These are phyloP conservation scores for Salinomyces thailandicus DNA, from an alignment of 2,329 filamentous ascomycete genomes.

Conservation along the genomic window DNA sequence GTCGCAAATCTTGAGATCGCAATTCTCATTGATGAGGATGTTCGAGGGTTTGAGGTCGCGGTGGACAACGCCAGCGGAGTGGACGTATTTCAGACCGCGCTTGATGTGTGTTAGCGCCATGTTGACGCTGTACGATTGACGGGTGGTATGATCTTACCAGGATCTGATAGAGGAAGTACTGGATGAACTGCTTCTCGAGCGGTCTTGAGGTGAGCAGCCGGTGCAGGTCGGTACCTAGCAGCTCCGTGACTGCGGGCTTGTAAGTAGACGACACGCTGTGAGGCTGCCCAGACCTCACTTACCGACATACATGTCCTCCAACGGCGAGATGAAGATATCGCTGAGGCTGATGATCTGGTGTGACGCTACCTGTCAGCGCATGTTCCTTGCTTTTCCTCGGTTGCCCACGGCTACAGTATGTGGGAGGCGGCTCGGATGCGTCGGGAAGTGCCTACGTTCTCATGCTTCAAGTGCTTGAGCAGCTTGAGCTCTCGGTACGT, in stretches of 20 bases:
- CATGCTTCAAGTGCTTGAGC: conserved; percentile 89
- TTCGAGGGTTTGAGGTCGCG: conserved; percentile 97
- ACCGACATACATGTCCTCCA: conserved; percentile 79
- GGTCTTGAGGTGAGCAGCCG: conserved; percentile 88
- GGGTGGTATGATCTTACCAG: conserved; percentile 57
- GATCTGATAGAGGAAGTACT: conserved; percentile 99
- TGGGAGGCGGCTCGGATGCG: no score
- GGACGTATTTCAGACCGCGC: conserved; percentile 97
- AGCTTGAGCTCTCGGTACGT: conserved; percentile 97
- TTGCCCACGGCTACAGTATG: no score
- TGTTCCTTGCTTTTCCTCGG: neutral
- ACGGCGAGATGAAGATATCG: conserved; percentile 98
- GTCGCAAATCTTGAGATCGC: conserved; percentile 98
- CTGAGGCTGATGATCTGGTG: conserved; percentile 81
- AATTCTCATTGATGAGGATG: conserved; percentile 99
- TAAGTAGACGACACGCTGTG: conserved; percentile 17
- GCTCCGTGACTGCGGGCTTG: conserved; percentile 96
- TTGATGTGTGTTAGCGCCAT: conserved; percentile 29
- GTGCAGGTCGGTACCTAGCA: conserved; percentile 93
- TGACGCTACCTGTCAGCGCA: conserved; percentile 6
- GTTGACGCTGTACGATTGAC: neutral
- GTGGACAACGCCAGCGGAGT: conserved; percentile 95
- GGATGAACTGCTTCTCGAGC: conserved; percentile 98
- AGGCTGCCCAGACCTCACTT: conserved; percentile 18
- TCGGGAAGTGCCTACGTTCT: conserved; percentile 57